A percentile compares a stretch with the other conserved stretches of the same genome.
Conservation (phyloP, 2,329 filamentous ascomycete species). For the Cladosporium austrohemisphaericum region DNA sequence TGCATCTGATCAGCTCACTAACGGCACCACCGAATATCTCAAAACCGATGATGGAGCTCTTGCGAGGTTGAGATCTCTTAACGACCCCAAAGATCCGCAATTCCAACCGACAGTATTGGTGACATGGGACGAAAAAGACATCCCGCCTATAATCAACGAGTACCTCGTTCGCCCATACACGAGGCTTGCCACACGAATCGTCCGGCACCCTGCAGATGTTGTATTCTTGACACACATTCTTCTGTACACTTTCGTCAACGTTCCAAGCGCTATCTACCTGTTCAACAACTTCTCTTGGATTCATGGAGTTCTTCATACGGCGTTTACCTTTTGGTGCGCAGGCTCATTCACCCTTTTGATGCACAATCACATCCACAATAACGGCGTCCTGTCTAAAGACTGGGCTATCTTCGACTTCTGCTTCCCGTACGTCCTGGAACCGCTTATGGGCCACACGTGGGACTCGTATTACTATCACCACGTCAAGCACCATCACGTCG, state of each 20-base stretch:
- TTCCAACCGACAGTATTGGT: constrained; percentile 57
- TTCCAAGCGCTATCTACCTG: constrained; percentile 65
- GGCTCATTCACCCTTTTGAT: constrained; percentile 77
- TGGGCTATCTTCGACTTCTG: constrained; percentile 56
- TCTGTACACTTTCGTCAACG: constrained; percentile 64
- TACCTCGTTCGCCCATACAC: constrained; percentile 60
- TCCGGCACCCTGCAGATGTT: constrained; percentile 67
- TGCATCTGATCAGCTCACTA: background rate
- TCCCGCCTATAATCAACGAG: constrained; percentile 42
- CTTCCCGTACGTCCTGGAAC: constrained; percentile 72
- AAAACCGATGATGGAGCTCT: constrained; percentile 34
- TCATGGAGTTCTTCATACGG: constrained; percentile 63
- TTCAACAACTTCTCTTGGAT: constrained; percentile 63
- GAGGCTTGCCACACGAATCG: constrained; percentile 51
- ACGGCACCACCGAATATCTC: constrained; percentile 1
- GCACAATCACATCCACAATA: constrained; percentile 79
- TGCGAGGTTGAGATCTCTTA: constrained; percentile 46
- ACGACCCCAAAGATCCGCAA: constrained; percentile 44
- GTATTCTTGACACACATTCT: constrained; percentile 74
- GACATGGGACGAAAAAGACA: constrained; percentile 48
- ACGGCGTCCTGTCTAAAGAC: constrained; percentile 55
- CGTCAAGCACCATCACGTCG: constrained; percentile 81
- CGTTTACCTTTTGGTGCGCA: constrained; percentile 65
- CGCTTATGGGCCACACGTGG: constrained; percentile 79
- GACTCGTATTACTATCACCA: constrained; percentile 84